Evolutionary conservation across 306 rosid species (phyloP).

Genomic region (Trifolium dubium): DNA sequence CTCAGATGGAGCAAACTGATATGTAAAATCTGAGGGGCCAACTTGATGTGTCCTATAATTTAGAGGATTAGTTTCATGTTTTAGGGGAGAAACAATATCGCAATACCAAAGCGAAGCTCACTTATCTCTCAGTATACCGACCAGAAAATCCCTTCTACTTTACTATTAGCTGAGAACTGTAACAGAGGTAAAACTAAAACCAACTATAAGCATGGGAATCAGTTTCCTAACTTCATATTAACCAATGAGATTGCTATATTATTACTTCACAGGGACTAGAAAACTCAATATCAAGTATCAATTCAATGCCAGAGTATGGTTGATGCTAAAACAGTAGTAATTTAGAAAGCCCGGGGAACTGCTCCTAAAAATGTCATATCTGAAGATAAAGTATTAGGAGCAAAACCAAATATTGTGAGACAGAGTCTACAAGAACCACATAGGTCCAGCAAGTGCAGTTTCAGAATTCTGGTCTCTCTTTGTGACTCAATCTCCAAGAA

Average conservation of each 20-base stretch:
- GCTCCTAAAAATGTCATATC: slow-evolving; percentile 20
- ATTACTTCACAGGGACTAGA: slow-evolving; percentile 9
- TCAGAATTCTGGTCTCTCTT: background rate
- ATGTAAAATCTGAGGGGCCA: background rate
- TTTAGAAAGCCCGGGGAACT: slow-evolving; percentile 5
- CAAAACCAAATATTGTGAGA: slow-evolving; percentile 23
- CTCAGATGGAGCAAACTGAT: background rate
- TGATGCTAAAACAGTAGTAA: slow-evolving; percentile 8
- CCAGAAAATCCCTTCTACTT: slow-evolving; percentile 10
- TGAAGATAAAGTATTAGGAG: background rate
- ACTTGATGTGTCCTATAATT: background rate
- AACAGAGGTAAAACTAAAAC: slow-evolving; percentile 20
- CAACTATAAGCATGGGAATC: background rate
- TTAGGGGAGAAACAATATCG: background rate
- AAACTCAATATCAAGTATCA: slow-evolving; percentile 11
- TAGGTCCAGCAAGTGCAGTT: background rate
- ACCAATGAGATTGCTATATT: slow-evolving; percentile 5
- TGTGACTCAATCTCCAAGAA: slow-evolving; percentile 6
- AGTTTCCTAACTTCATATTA: slow-evolving; percentile 3
- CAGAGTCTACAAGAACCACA: slow-evolving; percentile 14
- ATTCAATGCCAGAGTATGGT: slow-evolving; percentile 5
- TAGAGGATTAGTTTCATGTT: background rate
- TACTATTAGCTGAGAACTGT: slow-evolving; percentile 18
- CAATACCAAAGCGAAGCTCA: background rate
- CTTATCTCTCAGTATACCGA: background rate